A percentile compares a stretch with the other conserved stretches of the same genome.
phyloP scores from a whole-genome alignment of 306 rosid species.

The Cicer yamashitae region DNA sequence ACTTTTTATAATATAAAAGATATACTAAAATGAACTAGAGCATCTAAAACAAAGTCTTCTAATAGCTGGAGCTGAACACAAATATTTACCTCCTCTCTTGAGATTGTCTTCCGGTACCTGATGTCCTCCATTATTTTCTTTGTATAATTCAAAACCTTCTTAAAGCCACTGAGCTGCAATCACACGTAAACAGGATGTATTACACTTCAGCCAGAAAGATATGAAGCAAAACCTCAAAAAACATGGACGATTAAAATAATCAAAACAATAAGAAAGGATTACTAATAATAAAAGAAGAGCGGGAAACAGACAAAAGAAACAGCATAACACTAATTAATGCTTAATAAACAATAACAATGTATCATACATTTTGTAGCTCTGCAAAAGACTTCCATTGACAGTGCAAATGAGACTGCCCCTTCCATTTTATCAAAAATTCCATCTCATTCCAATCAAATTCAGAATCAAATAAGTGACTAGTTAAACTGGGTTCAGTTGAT shows the following conservation, averaged over 20 bases:
- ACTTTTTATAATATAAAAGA: conserved; percentile 29
- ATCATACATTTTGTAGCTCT: conserved; percentile 92
- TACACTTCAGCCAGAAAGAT: conserved; percentile 40
- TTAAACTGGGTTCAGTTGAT: conserved; percentile 77
- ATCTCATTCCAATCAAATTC: conserved; percentile 85
- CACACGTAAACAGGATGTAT: conserved; percentile 45
- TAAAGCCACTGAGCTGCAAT: conserved; percentile 97
- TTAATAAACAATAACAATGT: conserved; percentile 39
- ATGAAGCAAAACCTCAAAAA: conserved; percentile 35
- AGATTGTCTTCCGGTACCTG: conserved; percentile 72
- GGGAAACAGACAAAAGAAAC: conserved; percentile 17
- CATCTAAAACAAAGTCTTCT: conserved; percentile 25
- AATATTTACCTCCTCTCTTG: conserved; percentile 93
- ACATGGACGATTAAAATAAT: conserved; percentile 25
- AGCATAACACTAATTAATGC: conserved; percentile 18
- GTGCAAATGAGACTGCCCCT: conserved; percentile 98
- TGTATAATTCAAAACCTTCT: conserved; percentile 92
- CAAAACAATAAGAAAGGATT: conserved; percentile 2
- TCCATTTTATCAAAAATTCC: conserved; percentile 97
- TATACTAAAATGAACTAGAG: conserved; percentile 26
- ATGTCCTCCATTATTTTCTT: conserved; percentile 90
- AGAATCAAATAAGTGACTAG: conserved; percentile 82
- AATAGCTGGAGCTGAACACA: conserved; percentile 20
- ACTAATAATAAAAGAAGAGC: neutral
- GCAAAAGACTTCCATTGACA: conserved; percentile 94